Percentiles rank a stretch among this genome's conserved stretches.
phyloP scores from a whole-genome alignment of 352 stramenopile genomes.

The Phytophthora sansomeana region DNA sequence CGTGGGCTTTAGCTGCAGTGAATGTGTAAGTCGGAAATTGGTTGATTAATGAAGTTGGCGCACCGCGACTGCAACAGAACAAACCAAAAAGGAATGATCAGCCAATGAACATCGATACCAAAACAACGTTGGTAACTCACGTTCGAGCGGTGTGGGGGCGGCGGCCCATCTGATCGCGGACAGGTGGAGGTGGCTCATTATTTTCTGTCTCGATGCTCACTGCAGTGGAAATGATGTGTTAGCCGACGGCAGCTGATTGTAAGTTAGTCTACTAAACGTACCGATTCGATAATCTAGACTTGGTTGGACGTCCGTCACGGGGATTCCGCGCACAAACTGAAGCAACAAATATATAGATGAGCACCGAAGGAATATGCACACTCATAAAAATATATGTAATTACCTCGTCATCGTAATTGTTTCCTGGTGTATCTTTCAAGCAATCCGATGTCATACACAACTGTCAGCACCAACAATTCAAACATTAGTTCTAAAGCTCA shows the following conservation, averaged over 20 bases:
- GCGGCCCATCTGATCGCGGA: conserved; percentile 30
- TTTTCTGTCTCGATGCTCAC: conserved; percentile 64
- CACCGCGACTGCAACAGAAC: conserved; percentile 56
- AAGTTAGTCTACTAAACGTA: conserved; percentile 21
- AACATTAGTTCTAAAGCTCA: not conserved
- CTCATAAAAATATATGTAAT: not conserved
- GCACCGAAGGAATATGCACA: not conserved
- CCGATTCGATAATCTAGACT: conserved; percentile 47
- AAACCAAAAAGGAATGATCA: not conserved
- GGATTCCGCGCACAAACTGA: conserved; percentile 44
- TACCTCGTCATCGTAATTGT: conserved; percentile 65
- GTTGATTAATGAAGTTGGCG: conserved; percentile 69
- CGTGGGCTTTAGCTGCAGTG: conserved; percentile 54
- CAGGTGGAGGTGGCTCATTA: conserved; percentile 39
- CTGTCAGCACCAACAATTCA: conserved; percentile 12
- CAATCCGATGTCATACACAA: not conserved
- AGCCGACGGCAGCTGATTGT: not conserved
- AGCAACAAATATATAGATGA: conserved; percentile 10
- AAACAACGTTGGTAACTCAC: conserved; percentile 22
- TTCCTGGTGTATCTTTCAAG: conserved; percentile 48
- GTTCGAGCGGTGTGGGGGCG: conserved; percentile 32
- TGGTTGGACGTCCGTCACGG: conserved; percentile 38
- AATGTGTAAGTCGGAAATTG: conserved; percentile 87
- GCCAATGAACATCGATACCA: not conserved
- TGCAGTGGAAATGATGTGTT: conserved; percentile 18